Conservation (phyloP, 148 eudicot species). For the Chenopodium album region DNA sequence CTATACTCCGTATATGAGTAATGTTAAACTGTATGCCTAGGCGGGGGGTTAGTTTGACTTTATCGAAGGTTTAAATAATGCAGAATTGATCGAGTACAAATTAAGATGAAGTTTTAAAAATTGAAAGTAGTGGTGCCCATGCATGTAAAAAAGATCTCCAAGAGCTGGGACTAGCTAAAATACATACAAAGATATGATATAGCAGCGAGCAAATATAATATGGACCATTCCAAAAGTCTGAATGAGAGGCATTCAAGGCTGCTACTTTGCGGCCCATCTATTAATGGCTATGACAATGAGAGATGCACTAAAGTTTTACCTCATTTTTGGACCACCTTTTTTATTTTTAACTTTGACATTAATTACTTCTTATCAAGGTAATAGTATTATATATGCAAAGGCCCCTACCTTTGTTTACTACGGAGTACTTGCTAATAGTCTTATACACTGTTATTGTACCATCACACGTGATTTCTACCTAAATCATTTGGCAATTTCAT, state of each 20-base stretch:
- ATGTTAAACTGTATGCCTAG: too few relatives aligned
- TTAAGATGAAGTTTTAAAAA: background rate
- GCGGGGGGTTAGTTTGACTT: too few relatives aligned
- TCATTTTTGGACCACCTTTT: background rate
- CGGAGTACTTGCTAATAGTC: too few relatives aligned
- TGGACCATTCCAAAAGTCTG: conserved; percentile 17
- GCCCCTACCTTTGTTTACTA: background rate
- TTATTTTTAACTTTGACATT: background rate
- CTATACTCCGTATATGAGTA: too few relatives aligned
- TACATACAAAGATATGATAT: too few relatives aligned
- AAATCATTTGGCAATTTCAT: too few relatives aligned
- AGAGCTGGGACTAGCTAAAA: background rate
- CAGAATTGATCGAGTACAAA: background rate
- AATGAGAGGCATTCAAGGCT: background rate
- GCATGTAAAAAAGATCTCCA: background rate
- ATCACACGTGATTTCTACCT: too few relatives aligned
- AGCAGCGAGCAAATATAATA: background rate
- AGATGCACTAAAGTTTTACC: background rate
- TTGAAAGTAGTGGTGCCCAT: background rate
- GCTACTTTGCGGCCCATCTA: conserved; percentile 31
- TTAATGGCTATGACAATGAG: conserved; percentile 21
- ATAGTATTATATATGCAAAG: background rate
- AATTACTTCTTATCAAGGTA: too few relatives aligned
- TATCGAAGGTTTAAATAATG: too few relatives aligned
- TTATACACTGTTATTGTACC: too few relatives aligned